Percentiles rank a stretch among this genome's conserved stretches.
These are phyloP conservation scores for Alternaria consortialis DNA, from an alignment of 2,329 filamentous ascomycete species.

Conservation along the genomic window DNA sequence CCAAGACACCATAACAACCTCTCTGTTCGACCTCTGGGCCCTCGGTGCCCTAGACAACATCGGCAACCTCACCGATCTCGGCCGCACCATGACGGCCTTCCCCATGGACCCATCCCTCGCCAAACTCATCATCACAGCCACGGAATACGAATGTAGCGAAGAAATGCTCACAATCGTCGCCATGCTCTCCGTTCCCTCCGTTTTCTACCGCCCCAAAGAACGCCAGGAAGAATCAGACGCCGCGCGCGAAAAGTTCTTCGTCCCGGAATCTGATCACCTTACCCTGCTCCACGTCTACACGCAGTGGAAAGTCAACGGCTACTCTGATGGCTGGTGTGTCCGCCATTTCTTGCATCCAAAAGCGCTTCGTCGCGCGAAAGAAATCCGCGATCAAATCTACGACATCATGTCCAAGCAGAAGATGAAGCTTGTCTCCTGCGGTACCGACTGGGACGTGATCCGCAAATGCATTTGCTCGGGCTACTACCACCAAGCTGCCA, in stretches of 20 bases:
- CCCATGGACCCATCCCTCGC: conserved; percentile 97
- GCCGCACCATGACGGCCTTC: conserved; percentile 93
- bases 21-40: conserved; percentile 96
- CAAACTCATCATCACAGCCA: conserved; percentile 91
- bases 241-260: conserved; percentile 96
- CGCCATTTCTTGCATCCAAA: conserved; percentile 97
- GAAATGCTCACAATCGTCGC: conserved; percentile 99
- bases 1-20: conserved; percentile 96
- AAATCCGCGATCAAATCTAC: conserved; percentile 90
- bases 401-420: conserved; percentile 96
- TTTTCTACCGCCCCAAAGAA: conserved; percentile 97
- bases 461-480: conserved; percentile 96
- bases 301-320: conserved; percentile 92
- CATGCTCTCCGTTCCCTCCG: conserved; percentile 95
- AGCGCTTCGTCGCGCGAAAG: conserved; percentile 86
- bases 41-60: conserved; percentile 93
- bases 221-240: conserved; percentile 95
- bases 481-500: conserved; percentile 97
- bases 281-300: conserved; percentile 95
- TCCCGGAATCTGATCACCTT: conserved; percentile 95
- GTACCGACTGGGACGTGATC: conserved; percentile 96
- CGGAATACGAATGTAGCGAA: conserved; percentile 90
- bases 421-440: conserved; percentile 86
- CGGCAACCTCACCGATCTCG: conserved; percentile 86
- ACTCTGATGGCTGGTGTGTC: conserved; percentile 89